Conservation (phyloP, 2,329 filamentous ascomycete genomes). For the Talaromyces sp. region DNA sequence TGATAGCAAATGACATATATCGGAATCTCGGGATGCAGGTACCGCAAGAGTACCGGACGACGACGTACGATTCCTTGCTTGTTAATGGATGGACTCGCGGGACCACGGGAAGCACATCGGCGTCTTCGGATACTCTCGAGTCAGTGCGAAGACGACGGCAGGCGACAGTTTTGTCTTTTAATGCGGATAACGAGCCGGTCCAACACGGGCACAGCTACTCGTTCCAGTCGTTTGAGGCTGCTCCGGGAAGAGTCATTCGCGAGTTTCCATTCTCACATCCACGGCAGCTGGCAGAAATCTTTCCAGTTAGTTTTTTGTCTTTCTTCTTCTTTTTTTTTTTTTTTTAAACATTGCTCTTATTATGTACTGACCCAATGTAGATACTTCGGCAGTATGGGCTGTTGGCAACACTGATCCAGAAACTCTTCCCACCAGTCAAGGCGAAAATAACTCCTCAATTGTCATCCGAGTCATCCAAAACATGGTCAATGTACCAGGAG, state of each 20-base stretch:
- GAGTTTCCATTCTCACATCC: conserved; percentile 42
- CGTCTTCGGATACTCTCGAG: conserved; percentile 2
- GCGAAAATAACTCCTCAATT: conserved; percentile 2
- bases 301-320: conserved; percentile 29
- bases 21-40: conserved; percentile 34
- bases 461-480: conserved; percentile 6
- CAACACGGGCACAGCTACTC: conserved; percentile 37
- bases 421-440: conserved; percentile 22
- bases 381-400: conserved; percentile 41
- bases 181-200: conserved; percentile 22
- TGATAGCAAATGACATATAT: conserved; percentile 37
- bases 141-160: conserved; percentile 26
- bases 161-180: conserved; percentile 26
- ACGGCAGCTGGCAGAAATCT: conserved; percentile 37
- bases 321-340: not conserved
- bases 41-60: conserved; percentile 34
- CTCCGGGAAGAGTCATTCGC: conserved; percentile 34
- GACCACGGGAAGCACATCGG: conserved; percentile 1
- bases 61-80: conserved; percentile 34
- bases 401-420: conserved; percentile 34
- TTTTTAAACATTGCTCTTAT: no score
- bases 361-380: conserved; percentile 17
- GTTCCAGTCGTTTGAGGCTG: conserved; percentile 38
- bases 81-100: conserved; percentile 19
- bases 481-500: conserved; percentile 8